Percentiles rank a stretch among this genome's conserved stretches.
Evolutionary conservation across 805 yeast genomes (phyloP).

Genomic region (Metschnikowia lachancei): DNA sequence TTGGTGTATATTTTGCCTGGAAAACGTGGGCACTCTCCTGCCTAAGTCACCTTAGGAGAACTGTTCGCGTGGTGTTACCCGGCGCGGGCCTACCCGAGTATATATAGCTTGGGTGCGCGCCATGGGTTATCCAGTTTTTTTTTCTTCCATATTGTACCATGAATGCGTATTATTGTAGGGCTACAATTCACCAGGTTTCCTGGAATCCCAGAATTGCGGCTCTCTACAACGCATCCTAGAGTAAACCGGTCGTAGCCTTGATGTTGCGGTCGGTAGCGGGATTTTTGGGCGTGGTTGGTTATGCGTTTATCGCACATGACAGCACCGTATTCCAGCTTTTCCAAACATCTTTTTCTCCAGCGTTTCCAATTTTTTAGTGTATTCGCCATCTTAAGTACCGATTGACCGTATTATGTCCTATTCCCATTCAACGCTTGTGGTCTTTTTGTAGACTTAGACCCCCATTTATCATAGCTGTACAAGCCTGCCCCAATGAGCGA

Average conservation of each 20-base stretch:
- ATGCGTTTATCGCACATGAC: conserved; percentile 21
- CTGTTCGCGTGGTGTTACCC: conserved; percentile 23
- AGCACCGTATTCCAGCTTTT: conserved; percentile 43
- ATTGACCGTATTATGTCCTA: background rate
- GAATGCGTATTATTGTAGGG: conserved; percentile 54
- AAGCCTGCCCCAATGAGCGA: conserved; percentile 52
- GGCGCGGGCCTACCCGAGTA: conserved; percentile 16
- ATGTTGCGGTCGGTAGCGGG: conserved; percentile 39
- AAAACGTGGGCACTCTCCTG: background rate
- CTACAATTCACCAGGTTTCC: conserved; percentile 29
- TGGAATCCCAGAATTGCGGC: conserved; percentile 37
- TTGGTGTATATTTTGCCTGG: no score
- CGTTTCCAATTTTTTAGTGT: background rate
- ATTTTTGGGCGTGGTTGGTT: conserved; percentile 38
- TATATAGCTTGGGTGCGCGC: conserved; percentile 10
- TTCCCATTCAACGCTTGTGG: background rate
- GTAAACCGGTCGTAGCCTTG: conserved; percentile 34
- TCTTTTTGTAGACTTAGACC: conserved; percentile 21
- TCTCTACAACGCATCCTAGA: conserved; percentile 52
- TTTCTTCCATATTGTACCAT: conserved; percentile 40
- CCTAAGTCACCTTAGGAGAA: background rate
- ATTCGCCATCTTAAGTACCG: no score
- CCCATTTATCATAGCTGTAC: conserved; percentile 66
- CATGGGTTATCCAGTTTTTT: background rate
- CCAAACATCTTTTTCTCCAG: conserved; percentile 30